Base-by-base conservation (phyloP, 2,329 filamentous ascomycete genomes). In the Teratosphaeria nubilosa region DNA sequence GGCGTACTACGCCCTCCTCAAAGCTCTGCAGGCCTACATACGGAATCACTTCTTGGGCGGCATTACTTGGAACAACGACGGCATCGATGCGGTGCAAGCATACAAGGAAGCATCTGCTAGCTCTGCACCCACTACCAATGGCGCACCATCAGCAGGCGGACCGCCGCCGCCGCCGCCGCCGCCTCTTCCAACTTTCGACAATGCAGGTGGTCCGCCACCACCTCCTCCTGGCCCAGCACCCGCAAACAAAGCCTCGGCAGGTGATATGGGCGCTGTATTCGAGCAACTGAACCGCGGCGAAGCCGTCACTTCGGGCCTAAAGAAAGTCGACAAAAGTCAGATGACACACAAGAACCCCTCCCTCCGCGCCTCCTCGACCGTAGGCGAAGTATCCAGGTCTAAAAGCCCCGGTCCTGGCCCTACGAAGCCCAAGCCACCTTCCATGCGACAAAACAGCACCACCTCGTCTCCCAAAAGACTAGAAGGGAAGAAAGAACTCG, bases 301-400 rank as follows among this genome's bases (percentile, higher is more conserved):
- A 60, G 80, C 83, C n/a, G 89, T 99, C 60, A 99, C 94, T 3
- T 85, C 89, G 64, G 86, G 88, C 32, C 80, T 99, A 37, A 87
- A 88, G 65, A 99, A 96, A 78, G 94, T 99, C 54, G 92, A 96
- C 76, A 87, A 86, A 70, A 94, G 88, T 56, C 82, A 97, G 74
- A 96, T 96, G 92, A 99, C 94, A 60, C 94, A 99, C 77, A 97
- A 97, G 79, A 99, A 99, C 75, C 94, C 94, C 14, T 84, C 86
- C 10, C 79, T 99, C 59, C 86, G 94, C 62, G 82, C 88, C 25
- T 79, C 79, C 60, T 87, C 88, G 13, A 81, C 83, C 1, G 89
- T 92, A 2, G 80, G 88, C 1, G 79, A 80, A 6, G 70, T 77
- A 41, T 68, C 69, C 25, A 82, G 89, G 54, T 85, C 82, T 58